These are phyloP conservation scores for Aurinia saxatilis DNA, from an alignment of 345 rosid species.

Conservation along the genomic window DNA sequence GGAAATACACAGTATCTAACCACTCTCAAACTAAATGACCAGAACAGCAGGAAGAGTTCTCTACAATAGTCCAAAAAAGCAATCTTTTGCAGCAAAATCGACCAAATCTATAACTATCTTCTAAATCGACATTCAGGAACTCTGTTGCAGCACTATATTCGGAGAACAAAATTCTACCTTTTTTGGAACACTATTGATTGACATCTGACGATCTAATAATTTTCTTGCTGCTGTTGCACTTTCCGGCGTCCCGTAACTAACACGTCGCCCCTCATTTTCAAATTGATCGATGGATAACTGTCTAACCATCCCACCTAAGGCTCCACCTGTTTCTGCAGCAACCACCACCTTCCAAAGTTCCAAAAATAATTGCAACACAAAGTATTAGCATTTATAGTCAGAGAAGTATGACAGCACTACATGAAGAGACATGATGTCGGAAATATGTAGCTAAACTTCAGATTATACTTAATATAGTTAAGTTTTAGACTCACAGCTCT, in stretches of 20 bases:
- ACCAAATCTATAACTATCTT: not conserved
- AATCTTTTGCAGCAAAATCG: not conserved
- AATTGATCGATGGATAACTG: constrained; percentile 95
- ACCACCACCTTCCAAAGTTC: constrained; percentile 67
- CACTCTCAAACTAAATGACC: not conserved
- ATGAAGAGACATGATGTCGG: not conserved
- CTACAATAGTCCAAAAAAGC: not conserved
- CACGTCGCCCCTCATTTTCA: constrained; percentile 97
- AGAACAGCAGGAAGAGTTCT: not conserved
- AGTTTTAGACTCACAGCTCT: constrained; percentile 73
- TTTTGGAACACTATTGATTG: constrained; percentile 86
- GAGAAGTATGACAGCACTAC: not conserved
- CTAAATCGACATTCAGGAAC: not conserved
- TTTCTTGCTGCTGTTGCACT: constrained; percentile 95
- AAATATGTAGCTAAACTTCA: constrained; percentile 3
- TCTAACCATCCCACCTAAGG: constrained; percentile 96
- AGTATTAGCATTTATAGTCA: not conserved
- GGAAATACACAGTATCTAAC: not conserved
- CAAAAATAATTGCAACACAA: not conserved
- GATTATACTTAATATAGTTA: not conserved
- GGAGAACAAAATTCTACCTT: constrained; percentile 42
- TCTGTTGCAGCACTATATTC: not conserved
- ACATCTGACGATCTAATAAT: constrained; percentile 93
- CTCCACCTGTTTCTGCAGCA: constrained; percentile 96
- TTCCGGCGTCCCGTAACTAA: constrained; percentile 91